phyloP scores from a whole-genome alignment of 2,329 filamentous ascomycete genomes.

The Fusarium sambucinum region DNA sequence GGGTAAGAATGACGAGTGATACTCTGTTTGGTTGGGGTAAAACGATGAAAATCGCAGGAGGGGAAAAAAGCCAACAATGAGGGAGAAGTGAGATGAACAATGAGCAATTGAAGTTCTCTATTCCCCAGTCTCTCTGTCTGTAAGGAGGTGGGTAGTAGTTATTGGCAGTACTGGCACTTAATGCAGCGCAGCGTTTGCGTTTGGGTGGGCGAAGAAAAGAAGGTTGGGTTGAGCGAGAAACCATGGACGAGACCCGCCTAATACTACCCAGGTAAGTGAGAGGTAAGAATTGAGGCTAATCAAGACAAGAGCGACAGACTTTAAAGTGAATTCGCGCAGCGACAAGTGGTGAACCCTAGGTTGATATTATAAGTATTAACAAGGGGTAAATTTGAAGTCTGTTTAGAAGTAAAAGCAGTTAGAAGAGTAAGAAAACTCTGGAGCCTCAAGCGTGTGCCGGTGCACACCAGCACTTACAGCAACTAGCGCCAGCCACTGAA shows the following conservation, averaged over 20 bases:
- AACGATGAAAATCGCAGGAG: conserved; percentile 4
- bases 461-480: conserved; percentile 10
- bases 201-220: not conserved
- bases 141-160: not conserved
- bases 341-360: conserved; percentile 10
- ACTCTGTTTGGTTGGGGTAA: conserved; percentile 8
- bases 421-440: not conserved
- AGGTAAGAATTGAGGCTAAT: not conserved
- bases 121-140: conserved; percentile 16
- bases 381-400: conserved; percentile 17
- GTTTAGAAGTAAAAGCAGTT: not conserved
- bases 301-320: conserved; percentile 8
- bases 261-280: not conserved
- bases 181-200: conserved; percentile 17
- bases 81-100: conserved; percentile 17
- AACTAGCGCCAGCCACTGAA: conserved; percentile 17
- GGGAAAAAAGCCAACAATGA: conserved; percentile 14
- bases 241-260: conserved; percentile 9
- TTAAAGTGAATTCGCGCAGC: not conserved
- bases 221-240: not conserved
- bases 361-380: not conserved
- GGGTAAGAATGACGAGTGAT: conserved; percentile 10
- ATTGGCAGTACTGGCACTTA: not conserved
- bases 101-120: conserved; percentile 27
- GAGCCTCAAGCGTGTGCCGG: conserved; percentile 19